phyloP scores from a whole-genome alignment of 1,284 basidiomycete genomes.

The Pseudomicrostroma phylloplanum region DNA sequence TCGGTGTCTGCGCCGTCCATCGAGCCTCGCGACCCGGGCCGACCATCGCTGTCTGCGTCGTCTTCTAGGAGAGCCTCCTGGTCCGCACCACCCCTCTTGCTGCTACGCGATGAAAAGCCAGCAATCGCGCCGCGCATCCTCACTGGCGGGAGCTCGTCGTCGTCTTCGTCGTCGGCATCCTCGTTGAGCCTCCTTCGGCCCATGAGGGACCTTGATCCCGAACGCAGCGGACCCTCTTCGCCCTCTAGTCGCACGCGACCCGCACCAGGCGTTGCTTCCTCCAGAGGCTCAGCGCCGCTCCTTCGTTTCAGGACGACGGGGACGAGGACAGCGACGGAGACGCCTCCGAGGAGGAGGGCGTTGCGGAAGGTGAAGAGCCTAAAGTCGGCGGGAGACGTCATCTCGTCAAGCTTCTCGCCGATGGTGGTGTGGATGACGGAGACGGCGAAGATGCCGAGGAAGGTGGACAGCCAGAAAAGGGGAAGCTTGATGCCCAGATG shows the following conservation, averaged over 20 bases:
- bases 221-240: constrained; percentile 1
- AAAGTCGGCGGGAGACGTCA: constrained; percentile 88
- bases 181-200: constrained; percentile 6
- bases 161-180: constrained; percentile 13
- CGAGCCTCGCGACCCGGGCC: not conserved
- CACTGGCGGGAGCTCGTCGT: constrained; percentile 20
- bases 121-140: constrained; percentile 8
- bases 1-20: not conserved
- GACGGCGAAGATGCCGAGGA: constrained; percentile 83
- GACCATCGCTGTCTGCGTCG: constrained; percentile 1
- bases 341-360: constrained; percentile 70
- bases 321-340: constrained; percentile 81
- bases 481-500: constrained; percentile 80
- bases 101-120: not conserved
- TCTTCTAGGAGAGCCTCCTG: not conserved
- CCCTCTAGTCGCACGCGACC: constrained; percentile 13
- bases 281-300: constrained; percentile 12
- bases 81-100: not conserved
- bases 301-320: constrained; percentile 58
- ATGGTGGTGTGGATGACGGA: constrained; percentile 92
- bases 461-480: constrained; percentile 84
- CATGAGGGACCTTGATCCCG: not conserved
- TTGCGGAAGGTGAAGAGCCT: constrained; percentile 83
- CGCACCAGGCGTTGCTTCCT: constrained; percentile 6
- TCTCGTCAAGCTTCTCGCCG: constrained; percentile 78